These are phyloP conservation scores for Acanthamoeba royreba DNA, from an alignment of 208 protist genomes.

Conservation along the genomic window DNA sequence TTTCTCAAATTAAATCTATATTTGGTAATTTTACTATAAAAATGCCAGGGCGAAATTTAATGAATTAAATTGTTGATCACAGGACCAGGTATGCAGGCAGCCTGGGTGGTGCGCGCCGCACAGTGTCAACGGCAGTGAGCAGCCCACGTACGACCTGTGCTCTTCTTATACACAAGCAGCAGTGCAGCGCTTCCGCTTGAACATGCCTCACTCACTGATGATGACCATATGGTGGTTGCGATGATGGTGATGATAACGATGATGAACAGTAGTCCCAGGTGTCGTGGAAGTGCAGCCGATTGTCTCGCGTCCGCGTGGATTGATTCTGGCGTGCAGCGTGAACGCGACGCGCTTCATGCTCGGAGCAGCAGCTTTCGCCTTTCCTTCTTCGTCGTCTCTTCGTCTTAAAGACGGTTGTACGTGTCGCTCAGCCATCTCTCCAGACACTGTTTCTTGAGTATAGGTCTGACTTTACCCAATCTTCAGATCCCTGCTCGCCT, in stretches of 20 bases:
- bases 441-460: background rate
- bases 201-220: no score
- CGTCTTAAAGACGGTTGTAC: background rate
- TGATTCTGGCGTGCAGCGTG: background rate
- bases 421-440: background rate
- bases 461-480: no score
- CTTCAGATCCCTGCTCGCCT: background rate
- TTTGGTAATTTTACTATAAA: no score
- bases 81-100: no score
- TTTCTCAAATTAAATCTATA: background rate
- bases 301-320: background rate
- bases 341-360: background rate
- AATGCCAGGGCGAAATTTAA: no score
- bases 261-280: background rate
- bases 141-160: no score
- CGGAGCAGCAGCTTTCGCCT: background rate
- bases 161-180: no score
- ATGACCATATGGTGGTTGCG: background rate
- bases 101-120: no score
- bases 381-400: background rate
- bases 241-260: no score
- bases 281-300: background rate
- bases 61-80: no score
- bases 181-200: no score
- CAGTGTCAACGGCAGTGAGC: no score